Conservation (phyloP, 2,329 filamentous ascomycete species). For the Bisporella sp. region DNA sequence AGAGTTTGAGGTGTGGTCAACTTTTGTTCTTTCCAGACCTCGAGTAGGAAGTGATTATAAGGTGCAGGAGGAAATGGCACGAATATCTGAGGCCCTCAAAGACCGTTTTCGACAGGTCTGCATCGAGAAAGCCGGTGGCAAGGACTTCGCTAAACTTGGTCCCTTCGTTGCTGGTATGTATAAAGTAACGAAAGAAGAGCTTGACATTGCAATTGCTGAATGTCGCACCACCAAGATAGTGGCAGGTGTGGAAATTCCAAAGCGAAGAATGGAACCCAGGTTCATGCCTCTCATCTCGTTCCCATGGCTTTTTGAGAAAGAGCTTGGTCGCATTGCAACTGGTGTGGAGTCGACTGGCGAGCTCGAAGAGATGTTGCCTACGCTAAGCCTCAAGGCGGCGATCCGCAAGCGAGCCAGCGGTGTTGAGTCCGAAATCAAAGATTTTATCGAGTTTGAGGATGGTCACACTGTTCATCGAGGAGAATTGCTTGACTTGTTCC, state of each 20-base stretch:
- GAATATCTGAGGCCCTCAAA: conserved; percentile 58
- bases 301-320: conserved; percentile 78
- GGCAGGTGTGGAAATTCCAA: conserved; percentile 31
- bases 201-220: conserved; percentile 50
- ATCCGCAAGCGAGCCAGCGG: conserved; percentile 6
- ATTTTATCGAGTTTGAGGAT: conserved; percentile 23
- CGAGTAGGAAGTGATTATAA: conserved; percentile 74
- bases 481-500: conserved; percentile 26
- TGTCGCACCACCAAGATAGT: conserved; percentile 31
- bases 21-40: conserved; percentile 73
- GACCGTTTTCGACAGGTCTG: conserved; percentile 62
- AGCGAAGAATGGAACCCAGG: conserved; percentile 33
- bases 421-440: conserved; percentile 10
- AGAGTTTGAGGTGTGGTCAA: conserved; percentile 88
- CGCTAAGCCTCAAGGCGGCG: conserved; percentile 10
- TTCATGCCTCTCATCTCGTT: conserved; percentile 83
- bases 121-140: conserved; percentile 54
- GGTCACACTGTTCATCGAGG: conserved; percentile 25
- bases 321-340: conserved; percentile 64
- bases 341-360: conserved; percentile 20
- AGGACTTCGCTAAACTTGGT: conserved; percentile 51
- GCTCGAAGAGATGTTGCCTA: conserved; percentile 15
- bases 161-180: conserved; percentile 86
- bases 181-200: conserved; percentile 66
- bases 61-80: conserved; percentile 74